Evolutionary conservation across 2,329 filamentous ascomycete species (phyloP).

Genomic region (Fusarium buxicola): DNA sequence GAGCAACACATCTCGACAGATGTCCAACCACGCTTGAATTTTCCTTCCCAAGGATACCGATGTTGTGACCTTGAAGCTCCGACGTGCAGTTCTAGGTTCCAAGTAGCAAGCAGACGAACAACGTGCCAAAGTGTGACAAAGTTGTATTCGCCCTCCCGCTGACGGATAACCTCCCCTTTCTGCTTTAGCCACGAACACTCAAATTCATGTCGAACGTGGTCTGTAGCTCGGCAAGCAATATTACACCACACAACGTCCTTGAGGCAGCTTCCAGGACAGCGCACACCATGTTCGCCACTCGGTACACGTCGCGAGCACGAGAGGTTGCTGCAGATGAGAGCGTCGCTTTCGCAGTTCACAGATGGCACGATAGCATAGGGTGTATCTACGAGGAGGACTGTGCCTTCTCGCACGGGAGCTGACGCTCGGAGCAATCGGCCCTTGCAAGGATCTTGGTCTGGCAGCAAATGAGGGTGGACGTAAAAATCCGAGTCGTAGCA

Average conservation of each 20-base stretch:
- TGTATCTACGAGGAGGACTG: slow-evolving; percentile 44
- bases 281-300: slow-evolving; percentile 15
- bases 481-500: slow-evolving; percentile 38
- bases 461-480: slow-evolving; percentile 38
- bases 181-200: slow-evolving; percentile 45
- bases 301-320: slow-evolving; percentile 39
- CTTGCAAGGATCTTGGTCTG: slow-evolving; percentile 43
- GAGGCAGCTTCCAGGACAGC: slow-evolving; percentile 37
- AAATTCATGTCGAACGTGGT: slow-evolving; percentile 40
- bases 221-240: slow-evolving; percentile 34
- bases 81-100: slow-evolving; percentile 34
- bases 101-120: slow-evolving; percentile 44
- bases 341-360: slow-evolving; percentile 28
- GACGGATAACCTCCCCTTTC: slow-evolving; percentile 28
- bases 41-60: slow-evolving; percentile 18
- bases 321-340: slow-evolving; percentile 46
- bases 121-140: slow-evolving; percentile 47
- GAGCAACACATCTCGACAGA: slow-evolving; percentile 43
- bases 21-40: slow-evolving; percentile 44
- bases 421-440: slow-evolving; percentile 44
- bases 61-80: background rate
- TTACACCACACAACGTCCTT: slow-evolving; percentile 46
- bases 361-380: slow-evolving; percentile 47
- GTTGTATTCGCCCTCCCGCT: slow-evolving; percentile 41
- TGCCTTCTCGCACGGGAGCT: slow-evolving; percentile 40